These are phyloP conservation scores for Oehlia diaphana DNA, from an alignment of 192 early-diverging fungal species.

Conservation along the genomic window DNA sequence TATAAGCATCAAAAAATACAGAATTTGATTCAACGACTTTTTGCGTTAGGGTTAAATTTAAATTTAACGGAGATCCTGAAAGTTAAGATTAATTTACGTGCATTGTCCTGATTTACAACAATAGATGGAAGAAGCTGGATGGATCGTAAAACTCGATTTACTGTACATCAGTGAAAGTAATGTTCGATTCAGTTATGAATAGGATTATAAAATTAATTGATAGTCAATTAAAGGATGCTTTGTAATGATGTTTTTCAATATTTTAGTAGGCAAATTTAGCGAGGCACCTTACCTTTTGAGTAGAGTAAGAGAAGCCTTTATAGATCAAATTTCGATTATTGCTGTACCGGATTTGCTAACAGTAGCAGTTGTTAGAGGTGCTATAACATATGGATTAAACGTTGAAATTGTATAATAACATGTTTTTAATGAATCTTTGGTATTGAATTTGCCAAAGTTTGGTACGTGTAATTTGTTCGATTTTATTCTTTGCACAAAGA, in stretches of 20 bases:
- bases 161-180: slow-evolving; percentile 43
- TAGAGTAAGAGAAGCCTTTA: slow-evolving; percentile 49
- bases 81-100: neutral
- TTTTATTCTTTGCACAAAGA: too few species aligned
- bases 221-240: slow-evolving; percentile 48
- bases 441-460: neutral
- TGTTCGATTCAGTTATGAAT: slow-evolving; percentile 57
- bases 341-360: slow-evolving; percentile 52
- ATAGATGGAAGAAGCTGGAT: slow-evolving; percentile 42
- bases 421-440: neutral
- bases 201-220: slow-evolving; percentile 53
- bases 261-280: slow-evolving; percentile 60
- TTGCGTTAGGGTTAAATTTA: neutral
- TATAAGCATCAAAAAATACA: neutral
- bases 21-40: neutral
- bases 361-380: slow-evolving; percentile 55
- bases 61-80: neutral
- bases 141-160: slow-evolving; percentile 39
- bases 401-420: neutral
- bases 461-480: too few species aligned
- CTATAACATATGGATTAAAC: slow-evolving; percentile 9
- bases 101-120: neutral
- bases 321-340: slow-evolving; percentile 39
- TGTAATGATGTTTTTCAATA: slow-evolving; percentile 42
- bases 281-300: slow-evolving; percentile 46